Conservation (phyloP, 2,329 filamentous ascomycete species). For the Trichophyton benhamiae region DNA sequence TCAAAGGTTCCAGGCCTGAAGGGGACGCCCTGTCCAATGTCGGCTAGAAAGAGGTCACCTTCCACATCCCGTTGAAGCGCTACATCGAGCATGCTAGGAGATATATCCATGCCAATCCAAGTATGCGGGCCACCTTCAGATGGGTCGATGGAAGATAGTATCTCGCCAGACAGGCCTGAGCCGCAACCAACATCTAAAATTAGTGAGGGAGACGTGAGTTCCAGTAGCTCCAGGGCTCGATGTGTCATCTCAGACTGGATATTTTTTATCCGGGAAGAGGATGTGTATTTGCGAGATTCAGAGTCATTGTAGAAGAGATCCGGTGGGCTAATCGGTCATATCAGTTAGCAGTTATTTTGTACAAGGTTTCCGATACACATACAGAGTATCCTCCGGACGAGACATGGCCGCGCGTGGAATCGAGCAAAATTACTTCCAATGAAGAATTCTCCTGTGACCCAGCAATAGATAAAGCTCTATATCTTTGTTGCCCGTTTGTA, state of each 20-base stretch:
- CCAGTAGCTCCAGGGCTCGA: conserved; percentile 81
- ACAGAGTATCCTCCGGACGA: conserved; percentile 91
- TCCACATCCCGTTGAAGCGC: conserved; percentile 85
- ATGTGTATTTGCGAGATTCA: conserved; percentile 96
- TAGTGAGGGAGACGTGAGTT: conserved; percentile 64
- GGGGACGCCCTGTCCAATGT: conserved; percentile 90
- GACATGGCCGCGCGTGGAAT: conserved; percentile 55
- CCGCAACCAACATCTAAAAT: conserved; percentile 97
- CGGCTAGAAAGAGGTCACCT: conserved; percentile 83
- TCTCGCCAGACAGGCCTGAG: conserved; percentile 86
- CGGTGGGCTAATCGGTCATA: conserved; percentile 53
- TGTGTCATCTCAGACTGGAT: conserved; percentile 93
- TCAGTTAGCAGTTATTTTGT: not conserved
- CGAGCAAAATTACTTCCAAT: not conserved
- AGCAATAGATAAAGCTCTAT: not conserved
- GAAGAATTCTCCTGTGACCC: not conserved
- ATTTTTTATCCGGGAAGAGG: conserved; percentile 84
- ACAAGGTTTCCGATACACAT: conserved; percentile 22
- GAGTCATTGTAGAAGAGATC: conserved; percentile 96
- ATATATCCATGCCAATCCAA: conserved; percentile 97
- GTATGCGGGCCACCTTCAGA: conserved; percentile 73
- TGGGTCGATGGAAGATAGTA: conserved; percentile 59
- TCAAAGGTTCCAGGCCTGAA: conserved; percentile 90
- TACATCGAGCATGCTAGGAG: conserved; percentile 89
- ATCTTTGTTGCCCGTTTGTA: not conserved